These are phyloP conservation scores for Pestalotiopsis sp. DNA, from an alignment of 2,329 filamentous ascomycete genomes.

Conservation along the genomic window DNA sequence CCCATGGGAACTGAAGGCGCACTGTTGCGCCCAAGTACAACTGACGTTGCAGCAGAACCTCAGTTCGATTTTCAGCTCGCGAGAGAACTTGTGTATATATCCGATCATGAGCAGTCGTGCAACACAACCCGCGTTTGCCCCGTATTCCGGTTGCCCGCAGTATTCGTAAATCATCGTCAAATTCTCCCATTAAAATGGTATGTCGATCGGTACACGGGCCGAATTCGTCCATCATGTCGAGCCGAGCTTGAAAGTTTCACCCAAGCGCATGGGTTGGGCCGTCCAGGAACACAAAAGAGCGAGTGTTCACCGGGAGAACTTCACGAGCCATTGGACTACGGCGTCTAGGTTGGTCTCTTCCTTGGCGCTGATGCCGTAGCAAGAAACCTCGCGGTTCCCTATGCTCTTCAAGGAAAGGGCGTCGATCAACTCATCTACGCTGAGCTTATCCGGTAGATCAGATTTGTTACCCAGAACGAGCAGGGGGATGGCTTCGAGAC, in stretches of 20 bases:
- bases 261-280: background rate
- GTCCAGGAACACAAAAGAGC: background rate
- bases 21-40: slow-evolving; percentile 19
- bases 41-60: slow-evolving; percentile 23
- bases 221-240: background rate
- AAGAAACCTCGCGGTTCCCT: slow-evolving; percentile 91
- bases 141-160: slow-evolving; percentile 29
- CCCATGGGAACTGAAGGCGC: slow-evolving; percentile 21
- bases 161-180: slow-evolving; percentile 33
- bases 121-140: slow-evolving; percentile 18
- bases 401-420: slow-evolving; percentile 87
- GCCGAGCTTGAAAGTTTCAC: background rate
- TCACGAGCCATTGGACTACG: slow-evolving; percentile 95
- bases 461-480: slow-evolving; percentile 97
- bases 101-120: slow-evolving; percentile 33
- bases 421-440: slow-evolving; percentile 94
- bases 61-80: slow-evolving; percentile 27
- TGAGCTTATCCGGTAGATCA: slow-evolving; percentile 86
- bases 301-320: slow-evolving; percentile 69
- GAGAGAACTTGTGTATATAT: slow-evolving; percentile 35
- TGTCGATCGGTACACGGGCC: slow-evolving; percentile 22
- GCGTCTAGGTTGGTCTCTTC: slow-evolving; percentile 98
- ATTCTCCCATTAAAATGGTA: slow-evolving; percentile 23
- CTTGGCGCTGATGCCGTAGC: slow-evolving; percentile 98
- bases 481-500: slow-evolving; percentile 86